These are phyloP conservation scores for Furcasterigmium furcatum DNA, from an alignment of 2,329 filamentous ascomycete genomes.

Conservation along the genomic window DNA sequence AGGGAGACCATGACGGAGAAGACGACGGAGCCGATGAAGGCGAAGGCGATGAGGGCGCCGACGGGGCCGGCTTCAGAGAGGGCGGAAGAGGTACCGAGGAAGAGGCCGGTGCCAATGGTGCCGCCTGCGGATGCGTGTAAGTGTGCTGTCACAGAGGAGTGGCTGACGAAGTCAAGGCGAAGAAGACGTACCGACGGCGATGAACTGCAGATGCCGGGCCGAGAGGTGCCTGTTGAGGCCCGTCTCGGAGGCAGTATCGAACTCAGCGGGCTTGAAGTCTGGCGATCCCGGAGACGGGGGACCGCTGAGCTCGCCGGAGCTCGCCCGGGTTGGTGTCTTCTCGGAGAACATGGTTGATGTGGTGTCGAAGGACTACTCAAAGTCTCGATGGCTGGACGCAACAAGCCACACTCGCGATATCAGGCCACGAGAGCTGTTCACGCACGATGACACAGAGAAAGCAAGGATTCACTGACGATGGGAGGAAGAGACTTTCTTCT, in stretches of 20 bases:
- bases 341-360: not conserved
- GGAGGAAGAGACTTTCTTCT: too few relatives aligned
- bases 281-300: not conserved
- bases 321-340: not conserved
- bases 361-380: too few relatives aligned
- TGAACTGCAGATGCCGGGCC: conserved; percentile 44
- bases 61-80: conserved; percentile 63
- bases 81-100: conserved; percentile 63
- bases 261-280: conserved; percentile 19
- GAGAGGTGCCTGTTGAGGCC: conserved; percentile 32
- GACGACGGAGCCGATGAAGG: conserved; percentile 68
- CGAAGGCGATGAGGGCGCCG: conserved; percentile 64
- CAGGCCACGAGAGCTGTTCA: not conserved
- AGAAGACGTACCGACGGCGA: conserved; percentile 36
- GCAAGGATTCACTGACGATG: too few relatives aligned
- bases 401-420: not conserved
- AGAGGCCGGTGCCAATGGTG: conserved; percentile 71
- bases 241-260: conserved; percentile 29
- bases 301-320: not conserved
- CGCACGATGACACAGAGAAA: not conserved
- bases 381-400: not conserved
- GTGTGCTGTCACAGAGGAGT: not conserved
- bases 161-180: too few relatives aligned
- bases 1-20: conserved; percentile 71
- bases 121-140: conserved; percentile 27